Evolutionary conservation across 179 eudicot genomes (phyloP), one percentile per base, ranked within the genome.

Genomic region (Monotropa hypopitys): DNA sequence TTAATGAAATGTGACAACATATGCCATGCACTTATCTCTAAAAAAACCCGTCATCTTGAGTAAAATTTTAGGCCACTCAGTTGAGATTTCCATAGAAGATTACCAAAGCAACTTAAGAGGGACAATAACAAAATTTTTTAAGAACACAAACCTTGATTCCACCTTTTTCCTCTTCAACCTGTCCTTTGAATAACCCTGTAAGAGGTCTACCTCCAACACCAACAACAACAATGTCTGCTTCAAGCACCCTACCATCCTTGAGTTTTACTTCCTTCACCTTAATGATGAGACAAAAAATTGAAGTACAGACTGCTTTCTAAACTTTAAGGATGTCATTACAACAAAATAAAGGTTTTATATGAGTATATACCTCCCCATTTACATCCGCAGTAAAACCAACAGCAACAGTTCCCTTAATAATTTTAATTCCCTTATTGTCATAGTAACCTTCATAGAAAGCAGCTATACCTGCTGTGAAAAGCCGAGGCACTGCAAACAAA

Each of bases 141-240:
- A 18, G 23, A 10, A 40, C 66, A 77, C 86, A 66, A 67, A 95
- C 99, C 99, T 95, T 89, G 50, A 95, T 91, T 79, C 99, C 99
- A 78, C 99, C 98, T 77, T 95, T 95, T 69, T 95, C 98, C 80
- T 95, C 99, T 82, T 84, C 92, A 80, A 93, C 85, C 80, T 95
- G 99, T 21, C 99, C 99, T 80, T 95, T 95, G 82, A 95, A 90
- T 63, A 93, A 81, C 33, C 72, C 61, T 45, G 88, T 93, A 53
- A 93, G 94, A 54, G 99, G 99, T 70, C 94, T 90, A 80, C 85
- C 99, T 57, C 99, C 99, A 80, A 93, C 99, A 69, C 99, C 99
- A 82, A 95, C 99, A 75, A 95, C 89, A 77, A 95, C 98, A 35
- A 95, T 93, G 79, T 95, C 98, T 53, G 98, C 99, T 73, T 88